A percentile compares a stretch with the other conserved stretches of the same genome.
Evolutionary conservation across 371 early-diverging fungal species (phyloP).

Genomic region (Apophysomyces ossiformis): DNA sequence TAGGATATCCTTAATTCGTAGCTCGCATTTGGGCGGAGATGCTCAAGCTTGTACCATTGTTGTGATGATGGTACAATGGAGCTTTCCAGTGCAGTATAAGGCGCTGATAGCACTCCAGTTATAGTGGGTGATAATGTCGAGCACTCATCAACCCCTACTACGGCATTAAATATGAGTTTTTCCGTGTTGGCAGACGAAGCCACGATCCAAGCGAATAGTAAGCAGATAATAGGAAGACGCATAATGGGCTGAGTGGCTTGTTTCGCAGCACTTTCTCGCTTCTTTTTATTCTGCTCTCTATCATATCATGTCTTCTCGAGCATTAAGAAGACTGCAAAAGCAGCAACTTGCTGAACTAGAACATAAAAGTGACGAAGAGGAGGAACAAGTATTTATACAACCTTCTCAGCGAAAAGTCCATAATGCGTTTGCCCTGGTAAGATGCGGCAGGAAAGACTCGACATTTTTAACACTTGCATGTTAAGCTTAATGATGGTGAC

Average conservation of each 20-base stretch:
- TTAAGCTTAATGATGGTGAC: slow-evolving; percentile 44
- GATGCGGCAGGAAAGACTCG: background rate
- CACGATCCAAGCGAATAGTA: background rate
- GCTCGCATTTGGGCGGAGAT: slow-evolving; percentile 33
- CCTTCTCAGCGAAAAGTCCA: slow-evolving; percentile 21
- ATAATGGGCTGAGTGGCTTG: slow-evolving; percentile 1
- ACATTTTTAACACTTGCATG: background rate
- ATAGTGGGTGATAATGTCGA: background rate
- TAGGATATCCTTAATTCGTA: slow-evolving; percentile 37
- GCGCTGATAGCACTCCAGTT: slow-evolving; percentile 1
- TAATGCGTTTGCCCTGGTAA: slow-evolving; percentile 76
- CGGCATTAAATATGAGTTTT: slow-evolving; percentile 37
- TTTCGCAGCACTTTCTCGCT: background rate
- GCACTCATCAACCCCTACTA: background rate
- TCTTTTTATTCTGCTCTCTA: background rate
- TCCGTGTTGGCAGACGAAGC: slow-evolving; percentile 43
- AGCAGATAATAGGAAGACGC: background rate
- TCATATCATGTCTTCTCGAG: slow-evolving; percentile 47
- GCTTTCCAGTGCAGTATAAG: background rate
- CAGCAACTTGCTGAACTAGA: slow-evolving; percentile 29
- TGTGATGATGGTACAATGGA: slow-evolving; percentile 8
- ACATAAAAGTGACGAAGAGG: slow-evolving; percentile 21
- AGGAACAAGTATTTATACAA: slow-evolving; percentile 34
- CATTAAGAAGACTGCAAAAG: slow-evolving; percentile 45
- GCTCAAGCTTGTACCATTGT: slow-evolving; percentile 27